Base-by-base conservation (phyloP, 2,329 filamentous ascomycete species). In the Nemania abortiva region DNA sequence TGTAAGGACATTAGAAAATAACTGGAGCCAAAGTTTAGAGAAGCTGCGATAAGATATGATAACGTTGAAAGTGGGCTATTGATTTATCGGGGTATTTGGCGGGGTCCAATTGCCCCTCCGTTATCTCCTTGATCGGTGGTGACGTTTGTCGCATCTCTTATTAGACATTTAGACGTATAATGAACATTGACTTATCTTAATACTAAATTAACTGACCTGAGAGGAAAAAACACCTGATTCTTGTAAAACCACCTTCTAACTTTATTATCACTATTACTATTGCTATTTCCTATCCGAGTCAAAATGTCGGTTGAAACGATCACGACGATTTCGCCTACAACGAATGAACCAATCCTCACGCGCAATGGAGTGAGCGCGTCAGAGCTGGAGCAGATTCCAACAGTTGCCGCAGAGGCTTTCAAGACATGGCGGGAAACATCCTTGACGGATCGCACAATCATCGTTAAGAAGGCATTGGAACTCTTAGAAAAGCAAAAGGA, bases 321-420 rank as follows among this genome's bases (percentile, higher is more conserved):
- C 75, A 90, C 85, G 37, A 98, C 95, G 73, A 95, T 98, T 81
- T 98, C 95, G 2, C 95, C 95, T 65, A 91, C 89, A 72, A 98
- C 94, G 73, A 95, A 96, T 82, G 90, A 95, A 83, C 86, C 92
- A 65, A 89, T 98, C 80, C 81, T 97, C 73, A 93, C 91, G 69
- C 90, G 95, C 74, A 90, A 90, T 80, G 94, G 93, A 74, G 86
- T 92, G 73, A 91, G 92, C 53, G 82, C 88, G 45, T 82, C 87
- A 31, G 92, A 97, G 72, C 85, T 97, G 58, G 84, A 90, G 59
- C 82, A 87, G 65, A 84, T 98, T n/a, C 91, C 94, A 61, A 85
- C 89, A 74, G 86, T 87, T 68, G 91, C 95, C 62, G 88, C 90
- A 52, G 86, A 89, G 73, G 93, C 94, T 7, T 98, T 97, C 82